Evolutionary conservation across 305 asterid species (phyloP).

Genomic region (Fraxinus baroniana): DNA sequence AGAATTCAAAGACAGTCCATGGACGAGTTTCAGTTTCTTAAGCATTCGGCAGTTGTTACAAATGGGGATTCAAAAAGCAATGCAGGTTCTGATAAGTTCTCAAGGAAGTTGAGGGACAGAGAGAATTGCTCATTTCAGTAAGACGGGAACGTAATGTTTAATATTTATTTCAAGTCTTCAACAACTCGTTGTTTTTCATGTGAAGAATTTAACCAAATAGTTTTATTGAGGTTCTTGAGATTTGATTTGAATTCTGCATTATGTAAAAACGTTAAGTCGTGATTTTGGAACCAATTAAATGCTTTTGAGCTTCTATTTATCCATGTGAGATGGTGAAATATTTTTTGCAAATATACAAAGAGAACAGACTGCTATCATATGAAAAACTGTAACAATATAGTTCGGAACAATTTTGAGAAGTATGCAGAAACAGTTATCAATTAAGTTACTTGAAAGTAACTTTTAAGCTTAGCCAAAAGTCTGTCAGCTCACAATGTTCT

Average conservation of each 20-base stretch:
- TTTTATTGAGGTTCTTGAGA: not conserved
- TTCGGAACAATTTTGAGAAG: not conserved
- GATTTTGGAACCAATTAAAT: conserved; percentile 24
- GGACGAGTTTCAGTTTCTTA: conserved; percentile 83
- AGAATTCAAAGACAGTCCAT: conserved; percentile 61
- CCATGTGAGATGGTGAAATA: not conserved
- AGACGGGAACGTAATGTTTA: not conserved
- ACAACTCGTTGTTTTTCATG: conserved; percentile 59
- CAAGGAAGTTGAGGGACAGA: conserved; percentile 36
- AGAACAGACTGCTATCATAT: not conserved
- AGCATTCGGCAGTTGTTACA: conserved; percentile 39
- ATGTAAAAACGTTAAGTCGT: conserved; percentile 34
- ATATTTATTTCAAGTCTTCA: conserved; percentile 34
- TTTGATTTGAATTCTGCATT: conserved; percentile 32
- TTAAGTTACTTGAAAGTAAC: not conserved
- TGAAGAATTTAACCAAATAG: not conserved
- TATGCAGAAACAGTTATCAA: not conserved
- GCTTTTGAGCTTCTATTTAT: conserved; percentile 6
- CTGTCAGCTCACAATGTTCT: not conserved
- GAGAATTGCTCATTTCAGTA: conserved; percentile 35
- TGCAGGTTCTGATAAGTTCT: conserved; percentile 45
- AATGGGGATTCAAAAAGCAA: conserved; percentile 51
- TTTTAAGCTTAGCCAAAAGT: not conserved
- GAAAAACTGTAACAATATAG: not conserved
- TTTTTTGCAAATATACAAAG: not conserved